Evolutionary conservation across 345 rosid species (phyloP), one percentile per base, ranked within the genome.

Genomic region (Crucihimalaya himalaica): DNA sequence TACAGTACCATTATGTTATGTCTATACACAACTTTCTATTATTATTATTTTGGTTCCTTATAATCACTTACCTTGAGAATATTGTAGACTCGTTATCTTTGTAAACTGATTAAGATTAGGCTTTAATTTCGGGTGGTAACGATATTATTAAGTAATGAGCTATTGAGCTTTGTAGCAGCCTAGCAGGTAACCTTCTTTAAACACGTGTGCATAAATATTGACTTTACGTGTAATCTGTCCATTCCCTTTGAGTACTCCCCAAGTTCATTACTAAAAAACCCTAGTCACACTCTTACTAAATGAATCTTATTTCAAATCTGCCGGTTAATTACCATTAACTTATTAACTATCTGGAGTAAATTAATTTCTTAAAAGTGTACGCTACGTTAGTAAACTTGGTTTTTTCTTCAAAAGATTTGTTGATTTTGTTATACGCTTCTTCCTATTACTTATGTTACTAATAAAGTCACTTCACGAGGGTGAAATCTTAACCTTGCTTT

Each of bases 211-310:
- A 60, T 13, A 68, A 12, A 60, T 46, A 56, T 57, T 32, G 29
- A 50, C 79, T 75, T 75, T 68, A 60, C 68, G 74, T 75, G 64
- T 20, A 60, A 60, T 59, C 20, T 68, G 35, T 23, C 53, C 73
- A 68, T 63, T 5, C 68, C 68, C 69, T 60, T 74, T 59, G 37
- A 74, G 68, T 74, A 31, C 15, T 60, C 27, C 19, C 12, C 63
- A 75, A 67, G 63, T 60, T 67, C 69, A 67, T 75, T 59, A 31
- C 43, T 35, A 21, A 75, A 66, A 59, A 74, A 57, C 53, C 52
- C 51, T 63, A 72, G 47, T 57, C 61, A 57, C 47, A 20, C 56
- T 63, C 55, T 12, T 47, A 35, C 16, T 37, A 43, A 18, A 23
- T 35, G 2, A 58, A 34, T 46, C 23, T 39, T n/a, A 45, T 20